Evolutionary conservation across 345 rosid genomes (phyloP).

Genomic region (Corchorus capsularis): DNA sequence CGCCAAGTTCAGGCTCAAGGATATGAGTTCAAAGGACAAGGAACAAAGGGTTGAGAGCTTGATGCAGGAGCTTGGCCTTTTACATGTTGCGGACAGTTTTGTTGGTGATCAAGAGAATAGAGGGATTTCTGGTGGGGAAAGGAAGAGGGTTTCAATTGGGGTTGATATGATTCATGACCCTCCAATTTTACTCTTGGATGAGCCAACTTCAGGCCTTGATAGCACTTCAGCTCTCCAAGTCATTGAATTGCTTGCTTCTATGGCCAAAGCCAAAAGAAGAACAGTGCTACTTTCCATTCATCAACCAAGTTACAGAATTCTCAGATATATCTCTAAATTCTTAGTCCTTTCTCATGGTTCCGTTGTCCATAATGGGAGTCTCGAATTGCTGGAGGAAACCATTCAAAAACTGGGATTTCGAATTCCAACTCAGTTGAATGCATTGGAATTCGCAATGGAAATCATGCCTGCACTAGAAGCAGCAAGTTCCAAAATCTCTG

Average conservation of each 20-base stretch:
- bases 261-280: conserved; percentile 63
- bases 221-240: conserved; percentile 83
- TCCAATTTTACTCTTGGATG: conserved; percentile 73
- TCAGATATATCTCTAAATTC: conserved; percentile 63
- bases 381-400: conserved; percentile 62
- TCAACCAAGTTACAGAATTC: conserved; percentile 77
- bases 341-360: conserved; percentile 57
- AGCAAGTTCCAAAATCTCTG: conserved; percentile 24
- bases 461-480: conserved; percentile 52
- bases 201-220: conserved; percentile 92
- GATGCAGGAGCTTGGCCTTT: conserved; percentile 72
- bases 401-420: conserved; percentile 56
- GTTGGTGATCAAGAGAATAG: conserved; percentile 67
- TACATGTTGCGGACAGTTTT: conserved; percentile 45
- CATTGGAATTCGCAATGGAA: conserved; percentile 87
- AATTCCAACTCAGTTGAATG: conserved; percentile 69
- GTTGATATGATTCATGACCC: conserved; percentile 88
- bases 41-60: conserved; percentile 68
- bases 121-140: conserved; percentile 83
- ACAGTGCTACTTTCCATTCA: conserved; percentile 67
- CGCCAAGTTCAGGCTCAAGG: conserved; percentile 75
- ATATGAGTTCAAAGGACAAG: conserved; percentile 43
- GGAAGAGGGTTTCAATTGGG: conserved; percentile 84
- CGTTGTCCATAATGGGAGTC: conserved; percentile 58
- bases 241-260: conserved; percentile 70